Evolutionary conservation across 176 grass and related monocot species (phyloP).

Genomic region (Puccinellia tenuiflora): DNA sequence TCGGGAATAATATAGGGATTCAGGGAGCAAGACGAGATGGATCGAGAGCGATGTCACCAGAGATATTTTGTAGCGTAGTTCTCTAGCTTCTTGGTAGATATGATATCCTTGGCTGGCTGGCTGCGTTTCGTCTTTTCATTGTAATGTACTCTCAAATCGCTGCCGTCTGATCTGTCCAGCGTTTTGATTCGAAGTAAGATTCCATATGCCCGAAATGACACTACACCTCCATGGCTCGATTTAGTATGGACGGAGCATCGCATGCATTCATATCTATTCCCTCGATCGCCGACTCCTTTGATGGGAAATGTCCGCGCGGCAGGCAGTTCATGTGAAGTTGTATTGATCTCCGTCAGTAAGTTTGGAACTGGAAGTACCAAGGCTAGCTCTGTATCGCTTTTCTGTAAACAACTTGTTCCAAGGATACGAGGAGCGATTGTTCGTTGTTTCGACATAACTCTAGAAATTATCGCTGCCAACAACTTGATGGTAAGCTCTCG

Average conservation of each 20-base stretch:
- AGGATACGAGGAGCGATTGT: neutral
- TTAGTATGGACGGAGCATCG: neutral
- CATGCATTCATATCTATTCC: neutral
- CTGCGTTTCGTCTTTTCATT: neutral
- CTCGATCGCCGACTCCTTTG: neutral
- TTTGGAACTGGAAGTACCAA: neutral
- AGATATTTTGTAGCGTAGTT: neutral
- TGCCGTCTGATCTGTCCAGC: neutral
- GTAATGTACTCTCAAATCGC: conserved; percentile 4
- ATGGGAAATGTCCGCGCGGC: neutral
- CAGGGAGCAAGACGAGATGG: neutral
- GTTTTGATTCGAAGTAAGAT: conserved; percentile 42
- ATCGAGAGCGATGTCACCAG: neutral
- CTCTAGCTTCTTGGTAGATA: conserved; percentile 9
- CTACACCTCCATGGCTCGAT: neutral
- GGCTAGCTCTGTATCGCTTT: neutral
- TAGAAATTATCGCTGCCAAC: conserved; percentile 9
- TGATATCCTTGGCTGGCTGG: neutral
- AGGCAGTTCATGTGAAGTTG: neutral
- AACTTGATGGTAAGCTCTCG: conserved; percentile 37
- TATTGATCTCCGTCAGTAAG: neutral
- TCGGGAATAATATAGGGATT: conserved; percentile 24
- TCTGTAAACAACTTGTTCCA: neutral
- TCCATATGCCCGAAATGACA: conserved; percentile 23
- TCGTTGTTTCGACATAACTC: neutral